Evolutionary conservation across 169 alveolate genomes (phyloP), one percentile per base, ranked within the genome.

Genomic region (Condylostoma magnum): DNA sequence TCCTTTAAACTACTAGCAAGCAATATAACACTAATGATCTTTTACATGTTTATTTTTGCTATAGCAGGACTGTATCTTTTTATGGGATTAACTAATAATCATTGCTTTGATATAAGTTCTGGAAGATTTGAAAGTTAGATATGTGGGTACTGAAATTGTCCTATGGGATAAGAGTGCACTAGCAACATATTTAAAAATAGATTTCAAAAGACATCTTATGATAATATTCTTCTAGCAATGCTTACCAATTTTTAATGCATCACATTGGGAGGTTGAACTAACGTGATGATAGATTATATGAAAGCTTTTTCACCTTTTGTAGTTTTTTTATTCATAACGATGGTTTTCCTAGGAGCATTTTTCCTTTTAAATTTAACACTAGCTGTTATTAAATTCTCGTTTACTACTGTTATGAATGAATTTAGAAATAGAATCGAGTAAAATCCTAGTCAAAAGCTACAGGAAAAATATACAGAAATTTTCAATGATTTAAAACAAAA

Each of bases 51-150:
- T 15, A 65, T 83, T 18, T 87, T 87, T 72, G 85, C 91, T 20
- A 87, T 87, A 1, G 94, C 85, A 31, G 91, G 94, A 12, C 48
- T 75, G 30, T 85, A 87, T 73, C 55, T 87, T 67, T 83, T 85
- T 79, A 57, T 70, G 43, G 94, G 94, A 4, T 31, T 36, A 18
- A 69, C 81, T 41, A 75, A 54, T 60, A 53, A 79, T 10, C 73
- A 90, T 55, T 87, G 94, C 44, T 69, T 84, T 71, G 57, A 73
- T 10, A 57, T 63, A 28, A 73, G 56, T 38, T 77, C 37, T 30
- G 91, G 91, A 8, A n/a, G 5, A 12, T 10, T 18, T 8, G 1
- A 2, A 27, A 50, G 66, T 12, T 10, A 36, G 6, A 22, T 66
- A 27, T 66, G 75, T 47, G 66, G 65, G 15, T 12, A 46, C 33